These are phyloP conservation scores for Blepharisma japonicum DNA, from an alignment of 73 alveolate species.

Conservation along the genomic window DNA sequence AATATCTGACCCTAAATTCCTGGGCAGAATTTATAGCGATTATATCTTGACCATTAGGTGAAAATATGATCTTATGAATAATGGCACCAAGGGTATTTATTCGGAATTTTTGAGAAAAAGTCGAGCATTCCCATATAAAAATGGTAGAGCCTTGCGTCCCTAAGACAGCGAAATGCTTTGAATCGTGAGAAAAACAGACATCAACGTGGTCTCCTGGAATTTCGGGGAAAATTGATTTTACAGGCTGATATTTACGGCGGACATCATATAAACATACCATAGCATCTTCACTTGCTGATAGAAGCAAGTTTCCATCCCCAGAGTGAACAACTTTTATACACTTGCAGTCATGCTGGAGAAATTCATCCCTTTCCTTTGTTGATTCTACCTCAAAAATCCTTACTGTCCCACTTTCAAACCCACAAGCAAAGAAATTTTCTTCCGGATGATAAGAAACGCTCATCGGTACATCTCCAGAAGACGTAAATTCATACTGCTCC, in stretches of 20 bases:
- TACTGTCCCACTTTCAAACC: constrained; percentile 63
- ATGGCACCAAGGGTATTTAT: constrained; percentile 15
- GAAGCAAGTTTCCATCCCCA: constrained; percentile 47
- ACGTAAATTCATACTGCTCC: constrained; percentile 57
- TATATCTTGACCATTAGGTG: constrained; percentile 41
- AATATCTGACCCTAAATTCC: constrained; percentile 35
- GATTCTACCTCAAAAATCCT: constrained; percentile 64
- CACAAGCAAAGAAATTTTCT: constrained; percentile 57
- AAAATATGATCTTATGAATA: background rate
- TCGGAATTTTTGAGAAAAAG: constrained; percentile 38
- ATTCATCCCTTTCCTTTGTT: constrained; percentile 61
- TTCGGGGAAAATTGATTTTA: constrained; percentile 54
- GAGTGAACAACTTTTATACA: constrained; percentile 45
- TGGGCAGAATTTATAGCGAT: constrained; percentile 47
- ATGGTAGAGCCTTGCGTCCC: constrained; percentile 35
- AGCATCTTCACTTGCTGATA: constrained; percentile 67
- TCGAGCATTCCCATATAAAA: constrained; percentile 21
- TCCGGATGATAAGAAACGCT: constrained; percentile 62
- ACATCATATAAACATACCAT: constrained; percentile 57
- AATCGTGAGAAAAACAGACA: constrained; percentile 35
- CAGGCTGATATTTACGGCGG: constrained; percentile 60
- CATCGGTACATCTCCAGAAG: constrained; percentile 62
- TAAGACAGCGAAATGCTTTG: background rate
- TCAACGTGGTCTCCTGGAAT: constrained; percentile 56
- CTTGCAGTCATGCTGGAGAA: constrained; percentile 49